These are phyloP conservation scores for Boletus austroedulis DNA, from an alignment of 1,284 basidiomycete species.

Conservation along the genomic window DNA sequence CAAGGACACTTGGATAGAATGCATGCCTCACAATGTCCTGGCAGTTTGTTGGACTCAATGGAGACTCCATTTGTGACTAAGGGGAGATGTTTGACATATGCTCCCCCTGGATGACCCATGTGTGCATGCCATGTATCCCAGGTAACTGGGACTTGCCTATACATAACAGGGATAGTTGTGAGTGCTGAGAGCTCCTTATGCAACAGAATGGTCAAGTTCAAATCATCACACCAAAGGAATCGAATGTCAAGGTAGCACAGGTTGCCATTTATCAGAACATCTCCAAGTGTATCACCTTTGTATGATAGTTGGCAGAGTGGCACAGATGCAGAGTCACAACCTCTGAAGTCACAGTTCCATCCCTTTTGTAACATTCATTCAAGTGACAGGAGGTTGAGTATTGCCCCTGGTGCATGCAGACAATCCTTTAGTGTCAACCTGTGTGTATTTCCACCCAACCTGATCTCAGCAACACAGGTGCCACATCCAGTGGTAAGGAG, in stretches of 20 bases:
- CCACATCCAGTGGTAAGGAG: not conserved
- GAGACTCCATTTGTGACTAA: fast-evolving
- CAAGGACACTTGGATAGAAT: not conserved
- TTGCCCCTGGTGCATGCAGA: not conserved
- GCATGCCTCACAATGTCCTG: not conserved
- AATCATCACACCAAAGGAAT: too few species aligned
- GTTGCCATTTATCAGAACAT: too few species aligned
- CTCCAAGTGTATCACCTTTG: too few species aligned
- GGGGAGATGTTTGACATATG: not conserved
- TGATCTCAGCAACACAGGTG: too few species aligned
- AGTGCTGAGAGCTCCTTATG: too few species aligned
- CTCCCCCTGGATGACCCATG: not conserved
- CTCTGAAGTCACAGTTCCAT: not conserved
- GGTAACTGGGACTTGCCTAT: too few species aligned
- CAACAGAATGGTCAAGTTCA: too few species aligned
- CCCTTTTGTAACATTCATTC: not conserved
- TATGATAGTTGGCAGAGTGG: too few species aligned
- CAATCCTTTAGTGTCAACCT: not conserved
- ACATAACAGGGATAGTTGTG: too few species aligned
- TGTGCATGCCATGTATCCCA: not conserved
- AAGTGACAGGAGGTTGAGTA: not conserved
- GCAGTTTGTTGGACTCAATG: fast-evolving
- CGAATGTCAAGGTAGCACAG: too few species aligned
- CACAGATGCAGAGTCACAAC: too few species aligned
- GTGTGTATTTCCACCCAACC: too few species aligned